Percentiles rank a stretch among this genome's conserved stretches.
Evolutionary conservation across 2,329 filamentous ascomycete species (phyloP).

Genomic region (Endothia cerciana): DNA sequence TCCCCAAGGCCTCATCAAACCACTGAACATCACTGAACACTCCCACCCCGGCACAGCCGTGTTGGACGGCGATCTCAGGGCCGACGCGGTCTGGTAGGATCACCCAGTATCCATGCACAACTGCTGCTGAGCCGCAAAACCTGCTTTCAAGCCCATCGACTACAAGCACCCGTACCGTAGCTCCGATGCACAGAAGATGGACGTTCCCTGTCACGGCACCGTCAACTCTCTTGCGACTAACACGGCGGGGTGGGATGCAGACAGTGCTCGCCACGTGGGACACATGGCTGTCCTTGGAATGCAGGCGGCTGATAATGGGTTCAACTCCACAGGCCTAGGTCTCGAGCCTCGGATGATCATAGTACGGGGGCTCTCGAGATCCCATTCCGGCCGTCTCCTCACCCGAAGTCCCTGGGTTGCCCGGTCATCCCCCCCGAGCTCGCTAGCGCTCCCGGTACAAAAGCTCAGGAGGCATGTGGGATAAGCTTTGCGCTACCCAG

Average conservation of each 20-base stretch:
- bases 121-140: not conserved
- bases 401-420: too few relatives aligned
- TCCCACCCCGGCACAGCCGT: too few relatives aligned
- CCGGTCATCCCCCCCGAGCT: too few relatives aligned
- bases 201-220: not conserved
- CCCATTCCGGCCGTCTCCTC: too few relatives aligned
- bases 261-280: too few relatives aligned
- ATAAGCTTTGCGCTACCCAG: conserved; percentile 21
- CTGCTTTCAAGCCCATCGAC: not conserved
- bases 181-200: too few relatives aligned
- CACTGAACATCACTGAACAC: not conserved
- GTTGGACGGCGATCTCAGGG: not conserved
- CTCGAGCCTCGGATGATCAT: too few relatives aligned
- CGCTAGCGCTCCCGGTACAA: not conserved
- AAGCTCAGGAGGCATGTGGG: not conserved
- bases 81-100: not conserved
- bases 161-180: not conserved
- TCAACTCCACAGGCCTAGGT: too few relatives aligned
- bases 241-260: too few relatives aligned
- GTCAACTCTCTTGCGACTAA: too few relatives aligned
- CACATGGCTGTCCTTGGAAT: not conserved
- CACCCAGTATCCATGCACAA: not conserved
- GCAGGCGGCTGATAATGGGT: not conserved
- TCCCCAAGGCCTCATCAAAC: not conserved
- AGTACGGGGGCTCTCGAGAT: too few relatives aligned